Percentiles rank a stretch among this genome's conserved stretches.
Conservation (phyloP, 2,329 filamentous ascomycete genomes). For the Graphium sp. region DNA sequence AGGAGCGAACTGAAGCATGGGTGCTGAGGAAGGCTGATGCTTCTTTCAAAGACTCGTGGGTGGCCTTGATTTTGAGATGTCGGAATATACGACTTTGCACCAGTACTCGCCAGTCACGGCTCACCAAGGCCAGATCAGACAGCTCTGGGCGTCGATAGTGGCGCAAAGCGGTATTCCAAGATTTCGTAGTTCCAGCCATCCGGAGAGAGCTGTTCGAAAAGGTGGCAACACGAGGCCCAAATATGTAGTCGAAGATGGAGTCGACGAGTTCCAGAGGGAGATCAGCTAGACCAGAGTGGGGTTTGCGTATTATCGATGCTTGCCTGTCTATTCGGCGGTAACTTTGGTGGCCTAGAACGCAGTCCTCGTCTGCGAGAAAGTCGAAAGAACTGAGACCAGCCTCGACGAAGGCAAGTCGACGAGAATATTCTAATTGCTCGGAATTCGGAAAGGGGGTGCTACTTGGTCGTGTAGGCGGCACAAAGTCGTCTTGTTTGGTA, state of each 20-base stretch:
- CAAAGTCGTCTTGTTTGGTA: constrained; percentile 25
- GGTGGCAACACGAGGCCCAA: constrained; percentile 49
- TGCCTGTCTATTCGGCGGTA: too few species aligned
- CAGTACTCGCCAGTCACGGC: constrained; percentile 44
- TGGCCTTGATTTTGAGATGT: constrained; percentile 61
- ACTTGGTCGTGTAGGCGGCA: constrained; percentile 34
- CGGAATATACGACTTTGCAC: constrained; percentile 60
- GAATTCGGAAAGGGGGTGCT: constrained; percentile 43
- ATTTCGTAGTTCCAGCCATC: constrained; percentile 33
- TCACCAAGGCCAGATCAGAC: constrained; percentile 47
- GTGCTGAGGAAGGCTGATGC: constrained; percentile 42
- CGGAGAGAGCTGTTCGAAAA: constrained; percentile 37
- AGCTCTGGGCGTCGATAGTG: constrained; percentile 52
- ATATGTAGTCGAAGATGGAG: constrained; percentile 53
- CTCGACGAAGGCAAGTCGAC: too few species aligned
- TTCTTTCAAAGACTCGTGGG: constrained; percentile 40
- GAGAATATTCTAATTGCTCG: too few species aligned
- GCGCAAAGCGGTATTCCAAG: constrained; percentile 47
- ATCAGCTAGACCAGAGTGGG: constrained; percentile 25
- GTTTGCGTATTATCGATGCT: too few species aligned
- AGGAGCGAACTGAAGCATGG: constrained; percentile 39
- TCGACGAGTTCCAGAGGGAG: constrained; percentile 58
- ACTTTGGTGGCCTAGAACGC: too few species aligned
- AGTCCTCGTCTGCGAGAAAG: too few species aligned
- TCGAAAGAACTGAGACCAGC: too few species aligned